Percentiles rank a stretch among this genome's conserved stretches.
Evolutionary conservation across 1,139 yeast species (phyloP).

Genomic region (Saccharomyces pastorianus): DNA sequence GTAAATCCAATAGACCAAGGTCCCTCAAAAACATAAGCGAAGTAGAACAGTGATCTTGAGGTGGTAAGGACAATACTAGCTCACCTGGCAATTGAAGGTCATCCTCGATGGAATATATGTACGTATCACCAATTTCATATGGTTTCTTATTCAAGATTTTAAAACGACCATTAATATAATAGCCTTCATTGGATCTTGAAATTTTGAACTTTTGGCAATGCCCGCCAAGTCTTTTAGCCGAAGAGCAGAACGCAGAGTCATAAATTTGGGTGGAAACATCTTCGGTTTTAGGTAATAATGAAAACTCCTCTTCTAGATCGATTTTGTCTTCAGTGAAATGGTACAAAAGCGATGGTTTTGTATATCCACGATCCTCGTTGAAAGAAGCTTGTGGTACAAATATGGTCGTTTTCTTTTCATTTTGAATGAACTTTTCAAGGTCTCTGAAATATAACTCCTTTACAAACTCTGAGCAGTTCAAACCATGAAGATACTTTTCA

Average conservation of each 20-base stretch:
- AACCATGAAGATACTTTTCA: slow-evolving; percentile 62
- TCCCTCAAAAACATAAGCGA: slow-evolving; percentile 45
- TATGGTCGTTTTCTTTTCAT: slow-evolving; percentile 50
- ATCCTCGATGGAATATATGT: slow-evolving; percentile 56
- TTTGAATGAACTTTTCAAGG: slow-evolving; percentile 49
- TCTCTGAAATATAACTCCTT: slow-evolving; percentile 60
- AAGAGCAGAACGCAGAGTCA: slow-evolving; percentile 37
- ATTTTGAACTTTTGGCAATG: slow-evolving; percentile 42
- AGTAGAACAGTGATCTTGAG: slow-evolving; percentile 46
- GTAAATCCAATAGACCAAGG: slow-evolving; percentile 39
- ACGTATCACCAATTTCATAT: slow-evolving; percentile 44
- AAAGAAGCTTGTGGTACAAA: slow-evolving; percentile 40
- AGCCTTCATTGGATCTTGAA: slow-evolving; percentile 36
- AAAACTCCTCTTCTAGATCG: slow-evolving; percentile 21
- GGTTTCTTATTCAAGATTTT: slow-evolving; percentile 40
- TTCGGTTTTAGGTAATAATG: slow-evolving; percentile 17
- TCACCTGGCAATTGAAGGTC: slow-evolving; percentile 51
- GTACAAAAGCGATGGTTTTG: slow-evolving; percentile 44
- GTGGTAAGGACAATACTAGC: slow-evolving; percentile 45
- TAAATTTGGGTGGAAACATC: slow-evolving; percentile 33
- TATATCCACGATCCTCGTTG: slow-evolving; percentile 33
- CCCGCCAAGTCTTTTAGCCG: slow-evolving; percentile 36
- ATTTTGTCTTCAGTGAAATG: slow-evolving; percentile 56
- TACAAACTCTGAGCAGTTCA: slow-evolving; percentile 60
- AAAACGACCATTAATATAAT: slow-evolving; percentile 40